Base-by-base conservation (phyloP, 2,329 filamentous ascomycete genomes). In the Phialophora tarda region DNA sequence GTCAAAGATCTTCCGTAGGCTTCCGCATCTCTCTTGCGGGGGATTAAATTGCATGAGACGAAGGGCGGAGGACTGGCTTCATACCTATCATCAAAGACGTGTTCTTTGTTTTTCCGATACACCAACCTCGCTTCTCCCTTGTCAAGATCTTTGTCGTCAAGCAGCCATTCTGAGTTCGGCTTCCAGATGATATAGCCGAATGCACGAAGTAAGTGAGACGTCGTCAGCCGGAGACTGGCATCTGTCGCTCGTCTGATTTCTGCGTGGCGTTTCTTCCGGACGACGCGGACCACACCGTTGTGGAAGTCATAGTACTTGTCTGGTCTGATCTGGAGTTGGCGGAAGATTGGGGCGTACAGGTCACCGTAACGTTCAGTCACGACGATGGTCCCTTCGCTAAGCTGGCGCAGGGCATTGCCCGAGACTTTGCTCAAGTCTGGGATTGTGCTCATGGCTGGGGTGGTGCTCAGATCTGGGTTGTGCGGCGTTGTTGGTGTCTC, bases 161-260 rank as follows among this genome's bases (percentile, higher is more conserved):
- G 28, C 21, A 63, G 28, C 69, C 70, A 72, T 24, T 38, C 44
- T n/a, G 64, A 67, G 6, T 32, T 34, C n/a, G 58, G 10, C 23
- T 30, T 60, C 70, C 70, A 71, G 47, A 71, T 32, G 38, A 65
- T 58, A 28, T 66, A 61, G 26, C 69, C 69, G 44, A 62, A 67
- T 4, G 48, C 69, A 54, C 62, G 59, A 10, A 72, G 61, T 14
- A 67, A 34, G 14, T 55, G 23, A 14, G 65, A 44, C 6, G 62
- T 69, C 12, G 69, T 12, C 10, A 48, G 26, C 24, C 26, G 62
- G 28, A 69, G 17, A 56, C 63, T 63, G 11, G 58, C 41, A 8
- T 32, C 38, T 28, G 66, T 61, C 17, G 54, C 64, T 28, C 66
- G 62, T 32, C 66, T 62, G 48, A 69, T 44, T 14, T 62, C 50